Base-by-base conservation (phyloP, 371 early-diverging fungal species). In the Cokeromyces recurvatus region DNA sequence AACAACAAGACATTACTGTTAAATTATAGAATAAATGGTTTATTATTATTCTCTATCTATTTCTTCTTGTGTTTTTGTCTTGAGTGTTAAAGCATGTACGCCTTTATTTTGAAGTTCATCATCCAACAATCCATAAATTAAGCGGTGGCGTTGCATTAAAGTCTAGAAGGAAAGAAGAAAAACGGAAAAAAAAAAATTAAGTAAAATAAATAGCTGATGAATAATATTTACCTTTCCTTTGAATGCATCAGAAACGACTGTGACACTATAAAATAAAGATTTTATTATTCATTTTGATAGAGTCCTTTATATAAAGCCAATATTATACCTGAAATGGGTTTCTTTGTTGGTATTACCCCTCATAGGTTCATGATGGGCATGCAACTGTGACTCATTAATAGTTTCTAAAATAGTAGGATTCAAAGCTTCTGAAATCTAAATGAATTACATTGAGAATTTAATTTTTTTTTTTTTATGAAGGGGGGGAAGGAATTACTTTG, bases 351-450 rank as follows among this genome's bases (percentile, higher is more conserved):
- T 68, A 14, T 77, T 78, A 4, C 84, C 86, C 47, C 78, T 69
- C 89, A 89, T 89, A 9, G 89, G 77, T 37, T 74, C 77, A 59
- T 89, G 89, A 50, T 85, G 84, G 12, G 84, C 64, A 57, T 89
- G 89, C 49, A 79, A 66, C 39, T 86, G 81, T 10, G 86, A 85
- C 52, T 89, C 87, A 56, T 89, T 89, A 14, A 76, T 64, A 42
- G 84, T 74, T 36, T 81, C 71, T 20, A 89, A 56, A 2, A 57
- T 62, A 1, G 60, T 57, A n/a, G 89, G 89, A 8, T 68, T 51
- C 20, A 84, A 55, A 19, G 68, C 64, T 32, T 71, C 71, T 8
- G 61, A 69, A 11, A 85, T 56, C 82, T 85, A n/a, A n/a, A n/a
- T n/a, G n/a, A n/a, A n/a, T n/a, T n/a, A 59, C n/a, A 11, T 34